A percentile compares a stretch with the other conserved stretches of the same genome.
Conservation (phyloP, 306 rosid species). For the Malus sylvestris region DNA sequence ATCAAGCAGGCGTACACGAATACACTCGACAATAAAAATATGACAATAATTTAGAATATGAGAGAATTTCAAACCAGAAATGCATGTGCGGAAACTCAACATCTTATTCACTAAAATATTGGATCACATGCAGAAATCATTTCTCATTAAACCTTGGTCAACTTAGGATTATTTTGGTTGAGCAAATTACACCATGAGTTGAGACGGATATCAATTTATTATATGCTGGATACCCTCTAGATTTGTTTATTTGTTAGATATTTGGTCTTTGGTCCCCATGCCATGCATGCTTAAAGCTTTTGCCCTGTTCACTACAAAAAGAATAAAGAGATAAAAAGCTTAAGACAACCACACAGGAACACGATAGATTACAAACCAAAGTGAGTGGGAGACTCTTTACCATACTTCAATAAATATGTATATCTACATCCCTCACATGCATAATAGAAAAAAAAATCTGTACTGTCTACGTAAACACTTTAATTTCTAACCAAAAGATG, state of each 20-base stretch:
- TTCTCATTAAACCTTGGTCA: too few relatives aligned
- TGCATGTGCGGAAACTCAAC: too few relatives aligned
- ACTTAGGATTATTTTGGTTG: background rate
- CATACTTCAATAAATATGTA: background rate
- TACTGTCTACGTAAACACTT: background rate
- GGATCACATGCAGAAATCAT: too few relatives aligned
- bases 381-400: background rate
- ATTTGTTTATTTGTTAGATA: background rate
- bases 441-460: constrained; percentile 5
- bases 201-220: background rate
- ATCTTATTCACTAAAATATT: too few relatives aligned
- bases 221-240: background rate
- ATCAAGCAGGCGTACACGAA: too few relatives aligned
- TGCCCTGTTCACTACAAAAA: background rate
- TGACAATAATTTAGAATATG: too few relatives aligned
- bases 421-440: background rate
- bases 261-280: constrained; percentile 7
- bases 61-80: too few relatives aligned
- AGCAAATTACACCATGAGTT: background rate
- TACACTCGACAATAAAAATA: too few relatives aligned
- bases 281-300: background rate
- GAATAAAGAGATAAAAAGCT: background rate
- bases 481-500: background rate
- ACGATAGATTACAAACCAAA: constrained; percentile 7
- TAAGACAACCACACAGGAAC: background rate